These are phyloP conservation scores for Solanum pimpinellifolium DNA, from an alignment of 257 asterid species.

Conservation along the genomic window DNA sequence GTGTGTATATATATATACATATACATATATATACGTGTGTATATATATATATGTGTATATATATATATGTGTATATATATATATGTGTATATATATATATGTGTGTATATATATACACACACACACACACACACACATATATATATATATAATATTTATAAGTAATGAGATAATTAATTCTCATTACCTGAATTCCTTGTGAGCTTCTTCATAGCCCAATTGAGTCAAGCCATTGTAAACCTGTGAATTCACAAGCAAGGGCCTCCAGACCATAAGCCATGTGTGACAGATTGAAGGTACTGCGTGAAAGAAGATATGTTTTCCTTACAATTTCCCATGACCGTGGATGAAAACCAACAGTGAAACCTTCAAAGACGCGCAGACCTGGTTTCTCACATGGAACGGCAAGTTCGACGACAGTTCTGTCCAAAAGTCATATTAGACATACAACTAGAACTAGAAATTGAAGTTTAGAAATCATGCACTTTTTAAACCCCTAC, in stretches of 20 bases:
- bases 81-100: no score
- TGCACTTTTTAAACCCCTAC: background rate
- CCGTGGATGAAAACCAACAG: slow-evolving; percentile 92
- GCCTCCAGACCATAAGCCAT: slow-evolving; percentile 3
- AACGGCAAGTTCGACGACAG: slow-evolving; percentile 75
- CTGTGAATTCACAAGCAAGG: slow-evolving; percentile 25
- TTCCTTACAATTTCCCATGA: slow-evolving; percentile 81
- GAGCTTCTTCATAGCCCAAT: slow-evolving; percentile 72
- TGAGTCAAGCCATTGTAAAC: slow-evolving; percentile 94
- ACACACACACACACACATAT: no score
- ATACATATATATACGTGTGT: no score
- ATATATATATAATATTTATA: background rate
- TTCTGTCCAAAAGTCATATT: slow-evolving; percentile 32
- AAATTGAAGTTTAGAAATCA: background rate
- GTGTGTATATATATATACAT: no score
- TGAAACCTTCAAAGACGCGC: slow-evolving; percentile 87
- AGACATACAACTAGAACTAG: background rate
- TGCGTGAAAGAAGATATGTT: background rate
- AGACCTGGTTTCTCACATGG: slow-evolving; percentile 73
- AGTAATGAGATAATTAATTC: background rate
- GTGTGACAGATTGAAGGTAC: slow-evolving; percentile 1
- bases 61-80: no score
- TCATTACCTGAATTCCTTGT: slow-evolving; percentile 63
- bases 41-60: no score
- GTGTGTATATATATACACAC: no score